Conservation (phyloP, 148 eudicot species). For the Spergularia marina region DNA sequence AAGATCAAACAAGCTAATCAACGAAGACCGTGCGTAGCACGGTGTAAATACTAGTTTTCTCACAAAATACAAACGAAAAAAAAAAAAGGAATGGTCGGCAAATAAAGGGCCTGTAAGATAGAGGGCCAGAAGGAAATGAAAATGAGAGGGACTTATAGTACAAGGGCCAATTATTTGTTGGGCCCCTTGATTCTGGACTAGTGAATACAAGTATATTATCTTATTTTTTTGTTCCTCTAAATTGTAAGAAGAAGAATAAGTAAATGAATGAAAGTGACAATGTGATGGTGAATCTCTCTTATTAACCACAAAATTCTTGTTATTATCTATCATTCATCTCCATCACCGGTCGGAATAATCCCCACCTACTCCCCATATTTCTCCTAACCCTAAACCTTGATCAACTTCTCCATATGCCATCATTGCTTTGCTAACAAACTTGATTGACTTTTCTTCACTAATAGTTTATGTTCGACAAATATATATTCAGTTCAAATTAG, state of each 20-base stretch:
- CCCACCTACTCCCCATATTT: neutral
- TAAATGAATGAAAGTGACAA: neutral
- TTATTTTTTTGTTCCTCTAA: neutral
- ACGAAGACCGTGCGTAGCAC: no score
- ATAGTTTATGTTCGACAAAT: no score
- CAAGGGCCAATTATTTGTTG: slow-evolving; percentile 24
- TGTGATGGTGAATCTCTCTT: slow-evolving; percentile 6
- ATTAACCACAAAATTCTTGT: slow-evolving; percentile 8
- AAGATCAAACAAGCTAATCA: no score
- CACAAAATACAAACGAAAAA: neutral
- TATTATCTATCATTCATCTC: neutral
- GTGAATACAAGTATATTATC: neutral
- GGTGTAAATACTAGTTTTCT: no score
- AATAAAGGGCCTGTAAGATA: neutral
- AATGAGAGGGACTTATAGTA: slow-evolving; percentile 12
- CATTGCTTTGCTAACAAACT: no score
- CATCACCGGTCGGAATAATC: neutral
- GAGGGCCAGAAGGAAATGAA: slow-evolving; percentile 12
- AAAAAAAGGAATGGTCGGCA: neutral
- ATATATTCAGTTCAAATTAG: no score
- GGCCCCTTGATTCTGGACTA: slow-evolving; percentile 19
- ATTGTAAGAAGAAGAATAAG: neutral
- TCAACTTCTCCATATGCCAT: neutral
- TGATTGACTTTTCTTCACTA: no score
- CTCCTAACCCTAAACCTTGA: slow-evolving; percentile 14